These are phyloP conservation scores for Prunus campanulata DNA, from an alignment of 306 rosid species.

Conservation along the genomic window DNA sequence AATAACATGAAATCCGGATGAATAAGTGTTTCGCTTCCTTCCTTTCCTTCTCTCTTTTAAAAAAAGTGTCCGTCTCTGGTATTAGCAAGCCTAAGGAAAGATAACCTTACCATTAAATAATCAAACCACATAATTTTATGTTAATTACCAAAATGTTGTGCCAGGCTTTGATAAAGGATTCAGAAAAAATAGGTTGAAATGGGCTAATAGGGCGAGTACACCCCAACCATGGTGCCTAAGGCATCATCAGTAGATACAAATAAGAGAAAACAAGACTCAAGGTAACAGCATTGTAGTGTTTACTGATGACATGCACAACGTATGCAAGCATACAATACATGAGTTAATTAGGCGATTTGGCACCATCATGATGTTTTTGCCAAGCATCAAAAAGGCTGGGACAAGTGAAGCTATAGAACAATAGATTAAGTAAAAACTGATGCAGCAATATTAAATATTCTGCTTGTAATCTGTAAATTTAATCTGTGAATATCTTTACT, in stretches of 20 bases:
- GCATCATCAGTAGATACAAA: too few species aligned
- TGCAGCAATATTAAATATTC: background rate
- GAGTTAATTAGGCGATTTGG: background rate
- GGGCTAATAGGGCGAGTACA: background rate
- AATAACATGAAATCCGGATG: constrained; percentile 17
- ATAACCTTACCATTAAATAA: background rate
- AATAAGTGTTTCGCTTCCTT: background rate
- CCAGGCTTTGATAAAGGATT: background rate
- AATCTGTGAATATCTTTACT: background rate
- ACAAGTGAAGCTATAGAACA: background rate
- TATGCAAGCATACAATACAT: too few species aligned
- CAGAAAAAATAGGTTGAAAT: too few species aligned
- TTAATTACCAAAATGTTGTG: background rate
- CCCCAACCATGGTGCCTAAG: too few species aligned
- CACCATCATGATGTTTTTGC: too few species aligned
- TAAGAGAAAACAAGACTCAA: too few species aligned
- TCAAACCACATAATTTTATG: background rate
- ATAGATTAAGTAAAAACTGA: background rate
- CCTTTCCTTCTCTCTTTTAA: background rate
- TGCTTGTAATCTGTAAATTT: background rate
- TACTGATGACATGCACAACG: too few species aligned
- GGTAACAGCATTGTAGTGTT: too few species aligned
- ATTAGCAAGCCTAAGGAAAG: background rate
- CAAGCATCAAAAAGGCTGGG: too few species aligned
- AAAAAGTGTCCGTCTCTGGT: background rate